These are phyloP conservation scores for Moringa oleifera DNA, from an alignment of 345 rosid species.

Conservation along the genomic window DNA sequence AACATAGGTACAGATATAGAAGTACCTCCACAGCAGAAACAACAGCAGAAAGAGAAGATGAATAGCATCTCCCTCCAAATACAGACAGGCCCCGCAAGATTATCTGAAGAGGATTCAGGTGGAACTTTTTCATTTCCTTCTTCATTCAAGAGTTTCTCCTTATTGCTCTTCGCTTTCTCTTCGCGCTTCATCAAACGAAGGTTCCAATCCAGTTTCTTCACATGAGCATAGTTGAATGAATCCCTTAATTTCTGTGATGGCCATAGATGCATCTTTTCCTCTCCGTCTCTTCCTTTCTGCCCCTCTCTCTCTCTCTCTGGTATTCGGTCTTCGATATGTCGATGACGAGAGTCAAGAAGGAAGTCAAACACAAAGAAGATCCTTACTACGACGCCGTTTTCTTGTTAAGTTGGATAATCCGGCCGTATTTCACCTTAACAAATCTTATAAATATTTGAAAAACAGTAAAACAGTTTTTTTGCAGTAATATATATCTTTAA, in stretches of 20 bases:
- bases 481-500: no score
- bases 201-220: slow-evolving; percentile 54
- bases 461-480: no score
- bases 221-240: slow-evolving; percentile 45
- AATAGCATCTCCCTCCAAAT: slow-evolving; percentile 29
- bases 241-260: slow-evolving; percentile 54
- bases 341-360: no score
- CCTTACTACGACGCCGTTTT: no score
- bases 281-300: background rate
- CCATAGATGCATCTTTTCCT: slow-evolving; percentile 60
- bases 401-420: no score
- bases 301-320: no score
- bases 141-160: slow-evolving; percentile 30
- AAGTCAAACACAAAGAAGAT: no score
- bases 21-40: slow-evolving; percentile 58
- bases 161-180: slow-evolving; percentile 22
- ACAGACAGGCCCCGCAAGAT: slow-evolving; percentile 2
- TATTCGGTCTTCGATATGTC: no score
- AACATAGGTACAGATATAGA: background rate
- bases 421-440: no score
- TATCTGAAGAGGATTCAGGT: slow-evolving; percentile 6
- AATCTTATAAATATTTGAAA: no score
- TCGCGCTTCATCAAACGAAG: slow-evolving; percentile 44
- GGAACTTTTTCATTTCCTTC: slow-evolving; percentile 1
- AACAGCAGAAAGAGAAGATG: slow-evolving; percentile 47